These are phyloP conservation scores for Xerocomellus amylosporus DNA, from an alignment of 768 basidiomycete species.

Conservation along the genomic window DNA sequence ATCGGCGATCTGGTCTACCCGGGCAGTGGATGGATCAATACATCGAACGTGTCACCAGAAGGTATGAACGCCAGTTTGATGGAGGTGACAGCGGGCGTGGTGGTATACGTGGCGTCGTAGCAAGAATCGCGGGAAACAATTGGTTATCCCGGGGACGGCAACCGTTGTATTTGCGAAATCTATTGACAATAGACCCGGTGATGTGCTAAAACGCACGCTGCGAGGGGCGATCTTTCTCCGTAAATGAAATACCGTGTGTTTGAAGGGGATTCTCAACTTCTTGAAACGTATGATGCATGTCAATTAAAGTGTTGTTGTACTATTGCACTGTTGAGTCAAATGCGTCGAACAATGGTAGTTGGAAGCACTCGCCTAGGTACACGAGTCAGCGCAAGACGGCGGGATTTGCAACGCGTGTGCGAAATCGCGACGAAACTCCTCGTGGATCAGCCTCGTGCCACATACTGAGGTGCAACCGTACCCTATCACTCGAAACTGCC, in stretches of 20 bases:
- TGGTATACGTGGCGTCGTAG: background rate
- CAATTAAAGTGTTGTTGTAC: background rate
- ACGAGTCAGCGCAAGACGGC: background rate
- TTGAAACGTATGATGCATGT: conserved; percentile 12
- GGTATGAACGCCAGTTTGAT: background rate
- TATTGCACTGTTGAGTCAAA: background rate
- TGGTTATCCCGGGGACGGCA: background rate
- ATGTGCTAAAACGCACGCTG: background rate
- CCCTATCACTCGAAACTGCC: background rate
- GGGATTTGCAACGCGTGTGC: background rate
- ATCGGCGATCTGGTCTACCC: background rate
- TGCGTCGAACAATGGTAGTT: background rate
- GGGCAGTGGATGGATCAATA: conserved; percentile 1
- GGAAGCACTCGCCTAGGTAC: background rate
- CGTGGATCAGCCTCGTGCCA: background rate
- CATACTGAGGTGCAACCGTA: background rate
- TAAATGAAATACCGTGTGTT: conserved; percentile 8
- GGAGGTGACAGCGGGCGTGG: background rate
- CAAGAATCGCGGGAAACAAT: background rate
- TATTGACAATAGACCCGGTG: conserved; percentile 9
- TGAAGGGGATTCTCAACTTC: conserved; percentile 6
- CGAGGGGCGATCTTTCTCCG: conserved; percentile 15
- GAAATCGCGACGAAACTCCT: background rate
- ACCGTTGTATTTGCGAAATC: conserved; percentile 1
- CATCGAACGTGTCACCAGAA: background rate